Base-by-base conservation (phyloP, 1,284 basidiomycete genomes). In the Fomitopsis schrenkii region DNA sequence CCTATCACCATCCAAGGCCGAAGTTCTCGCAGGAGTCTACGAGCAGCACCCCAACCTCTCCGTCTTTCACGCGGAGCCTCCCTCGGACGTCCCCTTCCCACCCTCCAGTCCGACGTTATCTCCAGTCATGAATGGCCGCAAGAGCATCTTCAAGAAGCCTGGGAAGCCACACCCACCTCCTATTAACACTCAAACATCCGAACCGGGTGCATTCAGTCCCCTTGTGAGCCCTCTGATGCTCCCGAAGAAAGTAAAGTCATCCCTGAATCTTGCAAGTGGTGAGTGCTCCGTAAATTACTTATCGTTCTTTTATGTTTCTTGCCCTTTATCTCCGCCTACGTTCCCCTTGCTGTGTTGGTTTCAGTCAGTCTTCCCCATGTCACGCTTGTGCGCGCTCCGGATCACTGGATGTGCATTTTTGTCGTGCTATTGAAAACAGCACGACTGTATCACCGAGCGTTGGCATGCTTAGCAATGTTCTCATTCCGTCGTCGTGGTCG, bases 41-140 rank as follows among this genome's bases (percentile, higher is more conserved):
- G 82, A 86, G 69, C 82, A 85, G 62, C 83, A 85, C 63, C 80
- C 84, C 50, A 84, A 86, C 70, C 68, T 86, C 62, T 86, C 84
- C 28, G 76, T 83, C 63, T 86, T 85, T 64, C 81, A 83, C 62
- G 59, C 59, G 35, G 67, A 75, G 40, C 68, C 71, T 6, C 62
- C 70, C 33, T 69, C 75, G 22, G 80, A 81, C 64, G 66, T 75
- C 46, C 70, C 72, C 55, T 71, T 75, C 60, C 70, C 76, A 42
- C 69, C 71, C 44, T 76, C 78, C 6, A 82, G 77, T 56, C 81
- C 82, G 2, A 83, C 83, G 0, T 70, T 74, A 42, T 86, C 84
- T 0, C 75, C 75, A 3, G 75, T 74, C 33, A 75, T 65, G 61
- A 62, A 71, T 52, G 71, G 72, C n/a, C 70, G 69, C 48, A 65